A percentile compares a stretch with the other conserved stretches of the same genome.
These are phyloP conservation scores for Stygiomarasmius scandens DNA, from an alignment of 1,284 basidiomycete genomes.

Conservation along the genomic window DNA sequence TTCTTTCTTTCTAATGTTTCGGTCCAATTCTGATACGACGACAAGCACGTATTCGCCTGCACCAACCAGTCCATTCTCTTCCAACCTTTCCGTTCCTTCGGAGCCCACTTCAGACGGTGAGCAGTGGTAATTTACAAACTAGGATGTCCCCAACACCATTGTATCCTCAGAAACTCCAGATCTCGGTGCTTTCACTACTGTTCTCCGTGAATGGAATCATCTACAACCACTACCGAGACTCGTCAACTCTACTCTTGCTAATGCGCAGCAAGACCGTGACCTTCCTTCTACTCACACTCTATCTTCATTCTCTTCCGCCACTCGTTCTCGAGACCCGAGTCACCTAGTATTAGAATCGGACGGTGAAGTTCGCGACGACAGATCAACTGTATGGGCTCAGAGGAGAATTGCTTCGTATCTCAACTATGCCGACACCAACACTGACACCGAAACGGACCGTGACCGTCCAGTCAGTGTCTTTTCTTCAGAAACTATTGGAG, in stretches of 20 bases:
- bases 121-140: constrained; percentile 18
- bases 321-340: constrained; percentile 27
- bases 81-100: constrained; percentile 49
- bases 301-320: constrained; percentile 21
- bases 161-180: constrained; percentile 66
- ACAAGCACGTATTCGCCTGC: constrained; percentile 18
- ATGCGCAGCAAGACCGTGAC: constrained; percentile 28
- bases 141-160: neutral
- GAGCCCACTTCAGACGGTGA: constrained; percentile 71
- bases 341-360: constrained; percentile 43
- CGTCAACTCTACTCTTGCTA: constrained; percentile 23
- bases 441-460: constrained; percentile 13
- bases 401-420: constrained; percentile 66
- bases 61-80: constrained; percentile 53
- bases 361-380: constrained; percentile 31
- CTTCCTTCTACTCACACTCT: constrained; percentile 30
- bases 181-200: constrained; percentile 72
- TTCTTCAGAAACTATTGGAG: constrained; percentile 5
- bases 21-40: constrained; percentile 20
- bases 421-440: constrained; percentile 24
- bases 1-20: constrained; percentile 17
- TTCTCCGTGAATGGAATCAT: constrained; percentile 68
- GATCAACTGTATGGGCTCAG: constrained; percentile 69
- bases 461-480: neutral
- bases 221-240: constrained; percentile 47